Percentiles rank a stretch among this genome's conserved stretches.
These are phyloP conservation scores for Salvia hispanica DNA, from an alignment of 257 asterid species.

Conservation along the genomic window DNA sequence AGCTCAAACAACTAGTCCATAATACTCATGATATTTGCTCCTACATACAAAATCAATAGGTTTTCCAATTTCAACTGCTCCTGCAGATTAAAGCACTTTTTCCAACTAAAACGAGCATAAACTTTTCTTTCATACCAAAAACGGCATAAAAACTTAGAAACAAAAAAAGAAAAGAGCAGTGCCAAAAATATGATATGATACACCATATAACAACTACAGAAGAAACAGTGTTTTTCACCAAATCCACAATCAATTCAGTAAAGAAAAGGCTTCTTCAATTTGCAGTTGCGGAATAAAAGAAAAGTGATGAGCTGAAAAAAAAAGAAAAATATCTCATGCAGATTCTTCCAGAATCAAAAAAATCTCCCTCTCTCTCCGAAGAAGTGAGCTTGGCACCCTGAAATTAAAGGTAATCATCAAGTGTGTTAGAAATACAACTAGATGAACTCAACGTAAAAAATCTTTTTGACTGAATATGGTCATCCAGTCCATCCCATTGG, in stretches of 20 bases:
- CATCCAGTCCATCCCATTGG: too few species aligned
- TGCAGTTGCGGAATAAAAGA: slow-evolving; percentile 37
- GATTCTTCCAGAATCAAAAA: slow-evolving; percentile 25
- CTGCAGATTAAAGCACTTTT: not conserved
- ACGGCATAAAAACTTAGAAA: not conserved
- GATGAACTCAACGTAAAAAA: slow-evolving; percentile 1
- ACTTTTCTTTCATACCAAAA: not conserved
- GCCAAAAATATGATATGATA: not conserved
- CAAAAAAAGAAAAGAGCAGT: too few species aligned
- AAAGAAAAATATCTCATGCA: not conserved
- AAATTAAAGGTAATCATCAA: slow-evolving; percentile 21
- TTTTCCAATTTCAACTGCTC: not conserved
- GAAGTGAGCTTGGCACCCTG: slow-evolving; percentile 25
- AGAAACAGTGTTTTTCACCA: slow-evolving; percentile 10
- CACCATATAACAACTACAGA: not conserved
- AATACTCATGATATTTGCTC: too few species aligned
- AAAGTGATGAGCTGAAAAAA: slow-evolving; percentile 8
- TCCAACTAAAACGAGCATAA: not conserved
- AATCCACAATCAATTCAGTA: not conserved
- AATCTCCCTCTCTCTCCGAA: not conserved
- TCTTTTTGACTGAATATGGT: too few species aligned
- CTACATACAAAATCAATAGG: not conserved
- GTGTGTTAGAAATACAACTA: slow-evolving; percentile 17
- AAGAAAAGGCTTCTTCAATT: slow-evolving; percentile 17
- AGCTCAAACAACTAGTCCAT: too few species aligned